These are phyloP conservation scores for Monosporascus sp. DNA, from an alignment of 2,329 filamentous ascomycete species.

Conservation along the genomic window DNA sequence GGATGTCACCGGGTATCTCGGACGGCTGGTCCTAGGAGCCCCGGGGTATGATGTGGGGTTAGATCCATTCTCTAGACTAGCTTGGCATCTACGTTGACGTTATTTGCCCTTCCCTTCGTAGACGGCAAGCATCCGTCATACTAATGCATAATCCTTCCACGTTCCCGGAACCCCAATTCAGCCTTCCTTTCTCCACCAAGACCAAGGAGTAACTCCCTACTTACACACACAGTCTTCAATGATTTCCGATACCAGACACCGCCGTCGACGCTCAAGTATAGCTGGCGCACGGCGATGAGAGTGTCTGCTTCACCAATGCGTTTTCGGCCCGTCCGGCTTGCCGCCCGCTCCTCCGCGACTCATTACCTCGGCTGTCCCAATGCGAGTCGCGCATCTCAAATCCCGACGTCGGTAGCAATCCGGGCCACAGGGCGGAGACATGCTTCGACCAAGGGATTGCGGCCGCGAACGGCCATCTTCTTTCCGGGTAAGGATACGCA, in stretches of 20 bases:
- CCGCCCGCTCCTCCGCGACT: slow-evolving; percentile 6
- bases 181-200: too few species aligned
- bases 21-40: too few species aligned
- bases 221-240: slow-evolving; percentile 9
- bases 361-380: slow-evolving; percentile 5
- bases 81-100: too few species aligned
- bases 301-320: slow-evolving; percentile 17
- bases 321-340: slow-evolving; percentile 14
- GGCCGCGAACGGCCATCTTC: slow-evolving; percentile 53
- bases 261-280: slow-evolving; percentile 18
- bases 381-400: slow-evolving; percentile 2
- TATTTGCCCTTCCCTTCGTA: too few species aligned
- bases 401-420: slow-evolving; percentile 12
- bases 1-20: too few species aligned
- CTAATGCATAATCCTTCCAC: background rate
- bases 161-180: background rate
- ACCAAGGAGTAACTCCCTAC: too few species aligned
- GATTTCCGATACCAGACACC: slow-evolving; percentile 9
- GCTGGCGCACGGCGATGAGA: slow-evolving; percentile 26
- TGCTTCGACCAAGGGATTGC: slow-evolving; percentile 25
- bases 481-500: slow-evolving; percentile 44
- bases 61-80: too few species aligned
- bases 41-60: too few species aligned
- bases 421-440: slow-evolving; percentile 12
- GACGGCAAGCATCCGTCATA: too few species aligned